Percentiles rank a stretch among this genome's conserved stretches.
Evolutionary conservation across 768 basidiomycete genomes (phyloP).

Genomic region (Pisolithus microcarpus): DNA sequence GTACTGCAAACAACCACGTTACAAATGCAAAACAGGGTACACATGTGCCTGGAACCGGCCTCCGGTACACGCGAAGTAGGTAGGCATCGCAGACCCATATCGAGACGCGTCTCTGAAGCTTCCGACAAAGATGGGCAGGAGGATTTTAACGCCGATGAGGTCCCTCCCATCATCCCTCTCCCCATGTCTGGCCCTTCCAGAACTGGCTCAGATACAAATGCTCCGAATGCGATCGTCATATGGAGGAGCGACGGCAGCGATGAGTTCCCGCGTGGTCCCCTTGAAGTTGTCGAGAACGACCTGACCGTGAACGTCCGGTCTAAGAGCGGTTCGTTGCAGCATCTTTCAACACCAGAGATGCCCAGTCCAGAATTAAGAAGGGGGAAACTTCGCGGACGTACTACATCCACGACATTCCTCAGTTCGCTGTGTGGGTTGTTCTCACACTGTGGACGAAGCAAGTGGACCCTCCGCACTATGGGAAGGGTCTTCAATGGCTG

Average conservation of each 20-base stretch:
- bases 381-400: conserved; percentile 13
- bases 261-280: no score
- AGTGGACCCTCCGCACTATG: conserved; percentile 3
- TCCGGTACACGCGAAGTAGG: conserved; percentile 3
- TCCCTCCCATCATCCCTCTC: no score
- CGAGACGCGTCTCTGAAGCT: conserved; percentile 19
- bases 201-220: neutral
- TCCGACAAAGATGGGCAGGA: conserved; percentile 14
- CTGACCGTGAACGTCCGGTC: conserved; percentile 8
- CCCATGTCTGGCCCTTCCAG: neutral
- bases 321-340: neutral
- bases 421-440: conserved; percentile 23
- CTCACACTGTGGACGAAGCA: conserved; percentile 5
- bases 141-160: neutral
- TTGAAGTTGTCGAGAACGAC: conserved; percentile 21
- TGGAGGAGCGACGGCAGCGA: conserved; percentile 13
- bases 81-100: conserved; percentile 15
- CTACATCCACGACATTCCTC: conserved; percentile 16
- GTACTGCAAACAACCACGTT: neutral
- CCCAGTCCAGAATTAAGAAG: neutral
- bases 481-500: conserved; percentile 5
- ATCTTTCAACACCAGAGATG: neutral
- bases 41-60: neutral
- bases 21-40: neutral
- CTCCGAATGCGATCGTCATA: neutral